These are phyloP conservation scores for Dothiorella sarmentorum DNA, from an alignment of 2,329 filamentous ascomycete species.

Conservation along the genomic window DNA sequence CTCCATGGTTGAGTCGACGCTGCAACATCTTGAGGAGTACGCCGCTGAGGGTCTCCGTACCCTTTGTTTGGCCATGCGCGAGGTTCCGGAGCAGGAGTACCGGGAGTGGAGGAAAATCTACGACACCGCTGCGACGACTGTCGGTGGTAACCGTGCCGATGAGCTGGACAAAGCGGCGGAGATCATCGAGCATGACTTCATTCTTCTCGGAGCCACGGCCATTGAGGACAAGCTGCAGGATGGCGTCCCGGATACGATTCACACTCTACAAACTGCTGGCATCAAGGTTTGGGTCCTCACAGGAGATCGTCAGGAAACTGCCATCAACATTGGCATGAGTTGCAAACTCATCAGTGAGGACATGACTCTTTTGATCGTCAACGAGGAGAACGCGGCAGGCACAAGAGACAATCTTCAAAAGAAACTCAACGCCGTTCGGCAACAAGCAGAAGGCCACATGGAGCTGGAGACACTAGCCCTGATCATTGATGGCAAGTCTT, in stretches of 20 bases:
- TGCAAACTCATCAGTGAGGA: slow-evolving; percentile 98
- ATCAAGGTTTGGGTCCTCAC: slow-evolving; percentile 99
- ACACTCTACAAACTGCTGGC: slow-evolving; percentile 90
- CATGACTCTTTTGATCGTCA: slow-evolving; percentile 95
- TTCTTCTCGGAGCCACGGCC: slow-evolving; percentile 87
- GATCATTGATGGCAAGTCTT: slow-evolving; percentile 91
- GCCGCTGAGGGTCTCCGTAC: slow-evolving; percentile 94
- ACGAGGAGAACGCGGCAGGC: slow-evolving; percentile 75
- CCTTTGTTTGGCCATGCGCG: slow-evolving; percentile 89
- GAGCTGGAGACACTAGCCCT: slow-evolving; percentile 86
- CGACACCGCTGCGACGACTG: slow-evolving; percentile 82
- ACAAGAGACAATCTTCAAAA: slow-evolving; percentile 89
- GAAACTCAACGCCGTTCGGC: slow-evolving; percentile 86
- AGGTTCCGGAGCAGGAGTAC: slow-evolving; percentile 85
- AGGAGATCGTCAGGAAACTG: slow-evolving; percentile 95
- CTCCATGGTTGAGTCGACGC: slow-evolving; percentile 80
- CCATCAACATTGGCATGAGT: slow-evolving; percentile 99
- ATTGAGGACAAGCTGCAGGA: slow-evolving; percentile 97
- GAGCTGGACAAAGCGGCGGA: slow-evolving; percentile 97
- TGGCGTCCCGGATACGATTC: slow-evolving; percentile 95
- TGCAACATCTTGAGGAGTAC: slow-evolving; percentile 97
- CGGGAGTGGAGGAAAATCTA: slow-evolving; percentile 82
- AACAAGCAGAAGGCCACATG: slow-evolving; percentile 70
- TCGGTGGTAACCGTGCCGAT: slow-evolving; percentile 86
- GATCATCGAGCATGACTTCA: slow-evolving; percentile 89